Conservation (phyloP, 2,329 filamentous ascomycete genomes). For the Pestalotiopsis sp. region DNA sequence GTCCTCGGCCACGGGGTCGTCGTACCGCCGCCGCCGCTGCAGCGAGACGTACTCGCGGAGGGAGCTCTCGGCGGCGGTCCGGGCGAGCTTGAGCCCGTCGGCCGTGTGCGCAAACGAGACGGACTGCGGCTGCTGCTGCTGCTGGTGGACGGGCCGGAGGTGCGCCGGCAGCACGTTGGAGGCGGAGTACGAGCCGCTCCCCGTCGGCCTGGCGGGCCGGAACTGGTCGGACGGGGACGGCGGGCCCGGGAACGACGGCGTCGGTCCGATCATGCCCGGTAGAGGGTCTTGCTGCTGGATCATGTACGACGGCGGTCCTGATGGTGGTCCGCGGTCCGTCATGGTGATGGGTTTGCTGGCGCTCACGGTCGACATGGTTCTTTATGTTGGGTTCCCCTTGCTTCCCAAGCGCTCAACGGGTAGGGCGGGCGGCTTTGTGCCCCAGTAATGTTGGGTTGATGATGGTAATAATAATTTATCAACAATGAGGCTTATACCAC, state of each 20-base stretch:
- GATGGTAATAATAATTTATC: no score
- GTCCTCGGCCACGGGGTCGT: conserved; percentile 41
- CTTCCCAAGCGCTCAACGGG: not conserved
- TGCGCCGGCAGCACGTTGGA: not conserved
- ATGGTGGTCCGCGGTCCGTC: not conserved
- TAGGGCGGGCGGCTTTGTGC: no score
- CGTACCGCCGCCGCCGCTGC: conserved; percentile 31
- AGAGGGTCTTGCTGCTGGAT: not conserved
- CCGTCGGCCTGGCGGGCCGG: not conserved
- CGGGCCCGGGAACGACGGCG: conserved; percentile 5
- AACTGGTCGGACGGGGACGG: not conserved
- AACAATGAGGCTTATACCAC: no score
- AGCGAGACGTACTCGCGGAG: conserved; percentile 37
- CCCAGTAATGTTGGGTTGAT: no score
- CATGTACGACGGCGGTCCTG: not conserved
- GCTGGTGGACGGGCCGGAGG: not conserved
- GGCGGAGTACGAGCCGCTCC: not conserved
- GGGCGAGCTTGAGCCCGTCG: conserved; percentile 25
- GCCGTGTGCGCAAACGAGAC: conserved; percentile 13
- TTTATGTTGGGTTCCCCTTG: not conserved
- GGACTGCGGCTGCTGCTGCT: conserved; percentile 4
- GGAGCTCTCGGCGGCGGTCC: conserved; percentile 31
- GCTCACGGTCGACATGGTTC: not conserved
- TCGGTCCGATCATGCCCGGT: not conserved
- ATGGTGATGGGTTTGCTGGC: not conserved